Base-by-base conservation (phyloP, 805 yeast genomes). In the Millerago galiae region DNA sequence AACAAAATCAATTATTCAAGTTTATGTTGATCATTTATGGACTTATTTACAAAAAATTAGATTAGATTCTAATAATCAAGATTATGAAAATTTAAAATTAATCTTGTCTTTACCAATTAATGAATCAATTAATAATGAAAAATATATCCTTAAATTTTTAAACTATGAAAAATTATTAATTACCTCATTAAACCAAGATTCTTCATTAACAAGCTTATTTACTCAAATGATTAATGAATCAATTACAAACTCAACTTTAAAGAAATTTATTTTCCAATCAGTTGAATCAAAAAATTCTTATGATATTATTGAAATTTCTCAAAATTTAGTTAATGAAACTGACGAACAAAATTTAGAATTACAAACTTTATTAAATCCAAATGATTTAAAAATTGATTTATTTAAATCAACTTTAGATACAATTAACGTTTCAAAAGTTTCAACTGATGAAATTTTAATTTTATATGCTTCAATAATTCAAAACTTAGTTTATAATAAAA, bases 11-110 rank as follows among this genome's bases (percentile, higher is more conserved):
- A 24, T 57, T 25, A 42, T 51, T 25, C 40, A 49, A 31, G 7
- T 56, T 37, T 50, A 61, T 44, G 45, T 48, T 34, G 46, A 56
- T 38, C 49, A 59, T 45, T 28, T 56, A 39, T 52, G 67, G 65
- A 40, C 43, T 34, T 42, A 50, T 47, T 38, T 58, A 41, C 50
- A 55, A 45, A 34, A 52, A 37, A 35, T 52, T 32, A 37, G 57
- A 47, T 37, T 55, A 12, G 45, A 51, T 25, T n/a, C 34, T 9
- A n/a, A 32, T 13, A 24, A 43, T 2, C 14, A 43, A 18, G 56
- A 53, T 29, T 53, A 56, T 51, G 52, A 54, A 16, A 46, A 50
- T 35, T 43, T 63, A 28, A 61, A 54, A 24, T 45, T 51, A 14
- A 54, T 63, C 13, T 37, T 60, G 13, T 49, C 60, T 3, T 42